Conservation (phyloP, 2,329 filamentous ascomycete genomes). For the Hymenoscyphus repandus region DNA sequence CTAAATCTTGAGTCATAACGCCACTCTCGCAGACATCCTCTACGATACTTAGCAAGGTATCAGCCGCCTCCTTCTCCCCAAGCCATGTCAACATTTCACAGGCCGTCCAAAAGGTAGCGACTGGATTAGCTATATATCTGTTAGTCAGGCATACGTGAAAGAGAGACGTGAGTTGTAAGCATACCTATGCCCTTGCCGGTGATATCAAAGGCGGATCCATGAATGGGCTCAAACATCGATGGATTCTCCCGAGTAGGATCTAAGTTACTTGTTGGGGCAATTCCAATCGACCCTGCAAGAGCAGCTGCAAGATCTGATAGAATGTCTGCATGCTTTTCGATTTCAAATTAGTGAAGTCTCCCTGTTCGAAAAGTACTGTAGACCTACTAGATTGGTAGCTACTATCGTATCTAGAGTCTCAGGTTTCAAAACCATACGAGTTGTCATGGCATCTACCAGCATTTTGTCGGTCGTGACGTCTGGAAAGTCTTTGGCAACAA, state of each 20-base stretch:
- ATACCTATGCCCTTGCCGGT: conserved; percentile 44
- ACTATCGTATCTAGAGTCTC: conserved; percentile 56
- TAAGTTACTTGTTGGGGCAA: conserved; percentile 64
- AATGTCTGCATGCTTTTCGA: conserved; percentile 50
- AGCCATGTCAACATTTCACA: conserved; percentile 55
- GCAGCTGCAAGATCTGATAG: conserved; percentile 67
- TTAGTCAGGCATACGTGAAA: neutral
- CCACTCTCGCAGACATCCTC: conserved; percentile 48
- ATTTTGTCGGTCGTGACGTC: conserved; percentile 54
- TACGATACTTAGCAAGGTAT: conserved; percentile 45
- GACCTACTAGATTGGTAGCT: conserved; percentile 47
- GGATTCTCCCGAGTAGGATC: conserved; percentile 52
- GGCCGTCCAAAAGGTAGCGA: conserved; percentile 53
- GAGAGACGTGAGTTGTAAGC: neutral
- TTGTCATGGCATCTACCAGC: conserved; percentile 32
- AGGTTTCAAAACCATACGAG: conserved; percentile 53
- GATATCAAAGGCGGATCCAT: conserved; percentile 55
- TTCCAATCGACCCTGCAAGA: conserved; percentile 65
- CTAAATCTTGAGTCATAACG: conserved; percentile 48
- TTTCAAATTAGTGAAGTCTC: too few relatives aligned
- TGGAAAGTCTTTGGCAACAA: conserved; percentile 52
- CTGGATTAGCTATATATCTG: conserved; percentile 41
- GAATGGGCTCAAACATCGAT: conserved; percentile 58
- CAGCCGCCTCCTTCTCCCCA: conserved; percentile 46
- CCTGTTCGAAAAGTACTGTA: too few relatives aligned